Evolutionary conservation across 176 grass and related monocot species (phyloP), one percentile per base, ranked within the genome.

Genomic region (Cenchrus fungigraminus): DNA sequence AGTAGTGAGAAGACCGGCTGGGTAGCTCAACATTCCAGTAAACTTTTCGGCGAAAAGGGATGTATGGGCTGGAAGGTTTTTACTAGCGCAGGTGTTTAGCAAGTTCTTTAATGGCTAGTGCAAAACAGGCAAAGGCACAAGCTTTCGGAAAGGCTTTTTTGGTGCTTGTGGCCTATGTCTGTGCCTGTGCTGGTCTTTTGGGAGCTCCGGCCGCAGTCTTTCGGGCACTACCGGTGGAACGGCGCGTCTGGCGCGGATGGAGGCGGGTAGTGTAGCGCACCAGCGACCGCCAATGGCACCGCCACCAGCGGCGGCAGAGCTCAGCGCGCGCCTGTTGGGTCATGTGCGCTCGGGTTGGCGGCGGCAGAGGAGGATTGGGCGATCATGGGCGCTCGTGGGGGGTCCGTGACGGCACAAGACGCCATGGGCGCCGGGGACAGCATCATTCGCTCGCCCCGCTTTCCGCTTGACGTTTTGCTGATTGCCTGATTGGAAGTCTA

Each of bases 331-430:
- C 57, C 20, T 54, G 68, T 9, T 74, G 0, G 78, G 25, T 68
- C 79, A 70, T 77, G 73, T 71, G 74, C 58, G 60, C 70, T 60
- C 15, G 78, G 32, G 79, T 19, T 29, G 75, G 59, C 12, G 37
- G 61, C 47, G 69, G 29, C 46, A 59, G 77, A 49, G 56, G 4
- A 20, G 17, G 42, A 54, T 61, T 73, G 70, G 22, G 14, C 11
- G 19, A 80, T 75, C 51, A 62, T 79, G 75, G 75, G 76, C 87
- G 66, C 71, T 85, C 88, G 78, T 90, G 83, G 82, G 65, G 74
- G 73, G 71, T 58, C 71, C 50, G 70, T 32, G 64, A 55, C 47
- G 65, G 74, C 67, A 11, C 29, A 43, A 22, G 43, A 46, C 56
- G 65, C 83, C 83, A 58, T 81, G 86, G 85, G 16, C 64, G 29